Conservation (phyloP, 805 yeast genomes). For the Millerozyma miso region DNA sequence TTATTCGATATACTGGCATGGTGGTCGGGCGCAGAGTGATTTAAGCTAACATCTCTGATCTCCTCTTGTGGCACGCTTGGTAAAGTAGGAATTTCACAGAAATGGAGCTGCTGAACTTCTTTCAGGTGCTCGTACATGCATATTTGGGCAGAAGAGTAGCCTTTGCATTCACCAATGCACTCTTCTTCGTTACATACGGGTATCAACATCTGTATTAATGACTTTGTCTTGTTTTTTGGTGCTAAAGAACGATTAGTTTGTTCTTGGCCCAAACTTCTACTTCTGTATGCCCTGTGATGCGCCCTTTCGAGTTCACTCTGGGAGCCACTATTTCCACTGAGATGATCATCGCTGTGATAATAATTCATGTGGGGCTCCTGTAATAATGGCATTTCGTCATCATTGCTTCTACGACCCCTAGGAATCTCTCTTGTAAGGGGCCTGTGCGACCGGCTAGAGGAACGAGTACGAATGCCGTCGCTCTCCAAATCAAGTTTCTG, state of each 20-base stretch:
- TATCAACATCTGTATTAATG: background rate
- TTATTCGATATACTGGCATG: background rate
- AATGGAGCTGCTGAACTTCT: constrained; percentile 19
- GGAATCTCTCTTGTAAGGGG: background rate
- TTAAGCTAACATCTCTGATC: background rate
- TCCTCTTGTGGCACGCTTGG: constrained; percentile 2
- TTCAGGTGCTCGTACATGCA: constrained; percentile 14
- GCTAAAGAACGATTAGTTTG: background rate
- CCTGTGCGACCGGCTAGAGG: constrained; percentile 7
- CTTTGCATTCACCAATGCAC: constrained; percentile 44
- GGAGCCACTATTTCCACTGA: background rate
- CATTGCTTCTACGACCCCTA: background rate
- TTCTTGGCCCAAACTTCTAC: background rate
- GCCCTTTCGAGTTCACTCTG: background rate
- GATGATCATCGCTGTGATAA: background rate
- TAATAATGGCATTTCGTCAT: background rate
- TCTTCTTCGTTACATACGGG: background rate
- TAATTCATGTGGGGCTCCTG: background rate
- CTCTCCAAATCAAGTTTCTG: constrained; percentile 11
- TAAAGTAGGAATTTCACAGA: constrained; percentile 37
- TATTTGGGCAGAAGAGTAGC: constrained; percentile 41
- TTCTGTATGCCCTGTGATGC: background rate
- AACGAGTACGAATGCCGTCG: constrained; percentile 3
- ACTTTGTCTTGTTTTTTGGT: background rate
- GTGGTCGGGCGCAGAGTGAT: constrained; percentile 1